Base-by-base conservation (phyloP, 2,329 filamentous ascomycete genomes). In the Didymella arachidicola region DNA sequence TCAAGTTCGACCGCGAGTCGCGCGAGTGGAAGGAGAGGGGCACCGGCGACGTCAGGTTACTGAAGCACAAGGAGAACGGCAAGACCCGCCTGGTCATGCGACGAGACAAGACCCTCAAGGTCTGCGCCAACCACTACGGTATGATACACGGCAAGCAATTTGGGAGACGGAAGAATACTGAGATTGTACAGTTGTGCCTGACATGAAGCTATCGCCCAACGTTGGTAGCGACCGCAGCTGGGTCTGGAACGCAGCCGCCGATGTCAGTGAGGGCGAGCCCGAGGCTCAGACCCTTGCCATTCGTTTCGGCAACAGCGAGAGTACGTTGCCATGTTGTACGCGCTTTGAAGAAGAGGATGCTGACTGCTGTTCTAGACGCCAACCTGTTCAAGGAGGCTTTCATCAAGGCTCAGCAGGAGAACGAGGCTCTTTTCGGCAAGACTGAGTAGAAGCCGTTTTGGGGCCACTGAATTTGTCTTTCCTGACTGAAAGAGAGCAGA, bases 121-220 rank as follows among this genome's bases (percentile, higher is more conserved):
- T 99, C 81, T 99, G 95, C 89, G 95, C 95, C 78, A 99, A 99
- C 86, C 95, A 99, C 86, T 99, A 99, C 82, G 89, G 93, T 97
- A 89, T 74, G 90, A 49, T 39, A 50, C 63, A 77, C 25, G 32
- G 25, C 8, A 39, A 19, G 6, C 1, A 22, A 3, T 3, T 3
- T 34, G 22, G 32, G n/a, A 7, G 19, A 25, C 25, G 56, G 52
- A 73, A 60, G 44, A 22, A 44, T 65, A 61, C 71, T 75, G 42
- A 60, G 44, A 50, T 36, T 53, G 36, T 49, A 59, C 68, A 96
- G 93, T 99, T 75, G 92, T 96, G 62, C 94, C 94, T 64, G 94
- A 97, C 81, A 98, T 99, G 94, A 97, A 97, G 85, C 89, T 99
- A 65, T 94, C 91, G 63, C 93, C 95, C 81, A 99, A 99, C 79